Evolutionary conservation across 305 asterid species (phyloP), one percentile per base, ranked within the genome.

Genomic region (Fraxinus latifolia): DNA sequence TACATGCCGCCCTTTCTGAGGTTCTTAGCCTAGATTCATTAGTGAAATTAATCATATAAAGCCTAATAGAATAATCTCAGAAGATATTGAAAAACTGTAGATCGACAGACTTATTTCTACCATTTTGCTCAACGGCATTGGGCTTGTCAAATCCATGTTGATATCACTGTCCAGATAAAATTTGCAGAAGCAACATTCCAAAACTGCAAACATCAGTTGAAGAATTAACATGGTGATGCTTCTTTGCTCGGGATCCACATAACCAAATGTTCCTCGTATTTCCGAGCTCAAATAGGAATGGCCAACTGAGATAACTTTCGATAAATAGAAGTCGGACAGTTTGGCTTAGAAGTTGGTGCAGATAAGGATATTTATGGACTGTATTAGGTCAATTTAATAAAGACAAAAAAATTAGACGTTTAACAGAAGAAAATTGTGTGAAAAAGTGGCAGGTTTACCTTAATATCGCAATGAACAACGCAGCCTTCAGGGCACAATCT

Each of bases 251-350:
- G 97, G 97, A 81, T 94, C 97, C 70, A 94, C 94, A 55, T 94
- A 94, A 5, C 98, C 97, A 83, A 93, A 91, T 78, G 98, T 91
- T 27, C 97, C 97, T 78, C 97, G 87, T 19, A 93, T 97, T 88
- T 94, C 97, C 2, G 97, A 93, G 89, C 97, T 94, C 73, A 91
- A 94, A 23, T 87, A 91, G 4, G 97, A 94, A 21, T 89, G 84
- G 9, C 94, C 93, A 85, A 87, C 84, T 86, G 55, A 82, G 76
- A 94, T 89, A 5, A 93, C 91, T 82, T 94, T 94, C 5, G 98
- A 94, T 77, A 93, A 74, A 75, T 97, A 97, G 72, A 93, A 92
- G 79, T 92, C 95, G 0, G 93, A 86, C 55, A 92, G 90, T 72
- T 94, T 94, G 25, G 91, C 97, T 80, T 86, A 86, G 29, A 94